phyloP scores from a whole-genome alignment of 1,284 basidiomycete species.

The Papiliotrema flavescens region DNA sequence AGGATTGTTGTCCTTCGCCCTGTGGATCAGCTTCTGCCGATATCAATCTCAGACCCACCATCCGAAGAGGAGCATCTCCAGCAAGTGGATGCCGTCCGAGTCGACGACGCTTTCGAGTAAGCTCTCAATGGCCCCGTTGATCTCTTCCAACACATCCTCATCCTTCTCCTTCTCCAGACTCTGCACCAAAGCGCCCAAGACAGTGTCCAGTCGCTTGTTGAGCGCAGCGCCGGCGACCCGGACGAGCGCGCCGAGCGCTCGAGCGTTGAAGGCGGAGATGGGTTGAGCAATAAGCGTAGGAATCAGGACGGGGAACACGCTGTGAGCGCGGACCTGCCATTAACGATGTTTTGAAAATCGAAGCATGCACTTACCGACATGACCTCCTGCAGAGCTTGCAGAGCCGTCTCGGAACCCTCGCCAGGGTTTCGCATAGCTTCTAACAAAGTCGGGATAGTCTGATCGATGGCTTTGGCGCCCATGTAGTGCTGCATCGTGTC shows the following conservation, averaged over 20 bases:
- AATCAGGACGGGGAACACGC: slow-evolving; percentile 97
- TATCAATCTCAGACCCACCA: slow-evolving; percentile 57
- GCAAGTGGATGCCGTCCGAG: slow-evolving; percentile 76
- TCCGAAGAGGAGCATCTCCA: slow-evolving; percentile 84
- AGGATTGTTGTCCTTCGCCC: slow-evolving; percentile 72
- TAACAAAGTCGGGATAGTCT: slow-evolving; percentile 91
- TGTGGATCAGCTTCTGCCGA: slow-evolving; percentile 35
- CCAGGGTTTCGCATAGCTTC: slow-evolving; percentile 89
- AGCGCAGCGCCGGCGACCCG: slow-evolving; percentile 88
- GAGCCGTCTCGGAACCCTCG: slow-evolving; percentile 87
- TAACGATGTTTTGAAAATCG: background rate
- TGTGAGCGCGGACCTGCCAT: slow-evolving; percentile 74
- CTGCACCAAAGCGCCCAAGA: slow-evolving; percentile 71
- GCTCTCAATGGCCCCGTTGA: slow-evolving; percentile 70
- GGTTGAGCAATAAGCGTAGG: slow-evolving; percentile 86
- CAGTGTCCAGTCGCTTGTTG: slow-evolving; percentile 72
- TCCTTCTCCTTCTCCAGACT: slow-evolving; percentile 59
- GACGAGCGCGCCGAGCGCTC: slow-evolving; percentile 83
- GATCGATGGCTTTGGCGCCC: slow-evolving; percentile 87
- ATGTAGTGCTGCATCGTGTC: slow-evolving; percentile 83
- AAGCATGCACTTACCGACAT: slow-evolving; percentile 66
- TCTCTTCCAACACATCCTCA: slow-evolving; percentile 66
- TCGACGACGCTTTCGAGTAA: slow-evolving; percentile 75
- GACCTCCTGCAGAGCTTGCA: slow-evolving; percentile 85
- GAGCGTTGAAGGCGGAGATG: slow-evolving; percentile 94